These are phyloP conservation scores for Herpetomonas samuelpessoai DNA, from an alignment of 208 protist genomes.

Conservation along the genomic window DNA sequence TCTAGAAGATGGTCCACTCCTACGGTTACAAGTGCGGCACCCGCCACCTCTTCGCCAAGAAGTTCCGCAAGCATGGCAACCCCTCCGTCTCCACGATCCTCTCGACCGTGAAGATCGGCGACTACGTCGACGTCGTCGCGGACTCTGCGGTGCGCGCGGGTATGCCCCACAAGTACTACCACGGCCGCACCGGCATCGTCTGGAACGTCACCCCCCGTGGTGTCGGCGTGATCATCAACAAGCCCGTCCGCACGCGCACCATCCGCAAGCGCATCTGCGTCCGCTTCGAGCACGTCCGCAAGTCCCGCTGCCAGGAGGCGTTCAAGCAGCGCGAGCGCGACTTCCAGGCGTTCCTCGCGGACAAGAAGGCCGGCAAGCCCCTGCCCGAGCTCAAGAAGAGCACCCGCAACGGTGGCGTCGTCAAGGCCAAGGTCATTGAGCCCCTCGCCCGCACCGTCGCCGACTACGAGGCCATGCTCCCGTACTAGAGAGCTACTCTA, in stretches of 20 bases:
- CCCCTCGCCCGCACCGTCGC: conserved; percentile 67
- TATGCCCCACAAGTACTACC: conserved; percentile 99
- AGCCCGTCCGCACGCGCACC: conserved; percentile 97
- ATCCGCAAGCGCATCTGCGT: conserved; percentile 99
- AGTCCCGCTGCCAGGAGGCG: conserved; percentile 90
- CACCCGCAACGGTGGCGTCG: conserved; percentile 67
- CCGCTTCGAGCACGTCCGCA: conserved; percentile 98
- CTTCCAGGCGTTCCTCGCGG: conserved; percentile 63
- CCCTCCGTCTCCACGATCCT: conserved; percentile 96
- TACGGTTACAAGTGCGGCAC: conserved; percentile 98
- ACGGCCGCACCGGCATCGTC: conserved; percentile 99
- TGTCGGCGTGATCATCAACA: conserved; percentile 99
- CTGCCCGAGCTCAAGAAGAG: conserved; percentile 70
- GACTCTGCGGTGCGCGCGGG: conserved; percentile 99
- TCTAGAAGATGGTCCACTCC: conserved; percentile 86
- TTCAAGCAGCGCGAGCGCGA: conserved; percentile 86
- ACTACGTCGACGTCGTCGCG: conserved; percentile 99
- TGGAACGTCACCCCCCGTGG: conserved; percentile 99
- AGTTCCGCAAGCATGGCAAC: conserved; percentile 95
- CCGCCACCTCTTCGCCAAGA: conserved; percentile 96
- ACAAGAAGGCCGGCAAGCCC: conserved; percentile 82
- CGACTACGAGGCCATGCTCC: conserved; percentile 88
- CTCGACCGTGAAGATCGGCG: conserved; percentile 97
- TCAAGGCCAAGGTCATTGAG: conserved; percentile 74
- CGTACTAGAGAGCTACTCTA: conserved; percentile 49